A percentile compares a stretch with the other conserved stretches of the same genome.
These are phyloP conservation scores for Taphrina deformans DNA, from an alignment of 1,139 yeast species.

Conservation along the genomic window DNA sequence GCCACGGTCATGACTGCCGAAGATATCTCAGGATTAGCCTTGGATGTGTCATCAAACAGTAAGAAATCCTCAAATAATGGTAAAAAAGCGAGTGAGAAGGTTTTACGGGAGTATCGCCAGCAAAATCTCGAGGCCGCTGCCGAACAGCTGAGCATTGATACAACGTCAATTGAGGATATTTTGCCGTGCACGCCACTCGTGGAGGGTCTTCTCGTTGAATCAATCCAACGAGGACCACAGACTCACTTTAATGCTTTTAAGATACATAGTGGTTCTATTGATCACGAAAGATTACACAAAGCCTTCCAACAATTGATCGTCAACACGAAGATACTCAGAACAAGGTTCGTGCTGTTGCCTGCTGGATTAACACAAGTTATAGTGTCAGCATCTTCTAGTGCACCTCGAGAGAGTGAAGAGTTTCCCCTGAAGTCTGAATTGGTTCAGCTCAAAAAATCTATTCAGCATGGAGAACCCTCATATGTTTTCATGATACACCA, in stretches of 20 bases:
- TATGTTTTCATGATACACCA: conserved; percentile 37
- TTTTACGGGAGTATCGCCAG: neutral
- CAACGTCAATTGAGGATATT: conserved; percentile 37
- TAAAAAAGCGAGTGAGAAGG: neutral
- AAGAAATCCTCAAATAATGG: neutral
- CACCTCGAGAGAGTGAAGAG: neutral
- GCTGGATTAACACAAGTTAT: conserved; percentile 39
- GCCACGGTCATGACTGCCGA: conserved; percentile 35
- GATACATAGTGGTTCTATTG: conserved; percentile 20
- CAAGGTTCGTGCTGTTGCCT: conserved; percentile 37
- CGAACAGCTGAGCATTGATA: conserved; percentile 23
- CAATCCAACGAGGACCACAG: conserved; percentile 14
- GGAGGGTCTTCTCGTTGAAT: conserved; percentile 40
- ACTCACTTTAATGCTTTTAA: conserved; percentile 35
- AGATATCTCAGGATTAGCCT: conserved; percentile 9
- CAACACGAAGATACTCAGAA: conserved; percentile 36
- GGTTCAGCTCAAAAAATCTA: neutral
- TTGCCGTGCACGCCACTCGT: conserved; percentile 41
- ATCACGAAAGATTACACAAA: conserved; percentile 15
- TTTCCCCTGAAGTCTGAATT: conserved; percentile 8
- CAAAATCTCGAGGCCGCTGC: neutral
- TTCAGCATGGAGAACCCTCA: neutral
- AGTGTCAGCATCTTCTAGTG: conserved; percentile 2
- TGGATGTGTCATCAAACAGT: neutral
- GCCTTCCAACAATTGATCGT: conserved; percentile 34